Percentiles rank a stretch among this genome's conserved stretches.
phyloP scores from a whole-genome alignment of 2,329 filamentous ascomycete species.

The Diaporthe longicolla region DNA sequence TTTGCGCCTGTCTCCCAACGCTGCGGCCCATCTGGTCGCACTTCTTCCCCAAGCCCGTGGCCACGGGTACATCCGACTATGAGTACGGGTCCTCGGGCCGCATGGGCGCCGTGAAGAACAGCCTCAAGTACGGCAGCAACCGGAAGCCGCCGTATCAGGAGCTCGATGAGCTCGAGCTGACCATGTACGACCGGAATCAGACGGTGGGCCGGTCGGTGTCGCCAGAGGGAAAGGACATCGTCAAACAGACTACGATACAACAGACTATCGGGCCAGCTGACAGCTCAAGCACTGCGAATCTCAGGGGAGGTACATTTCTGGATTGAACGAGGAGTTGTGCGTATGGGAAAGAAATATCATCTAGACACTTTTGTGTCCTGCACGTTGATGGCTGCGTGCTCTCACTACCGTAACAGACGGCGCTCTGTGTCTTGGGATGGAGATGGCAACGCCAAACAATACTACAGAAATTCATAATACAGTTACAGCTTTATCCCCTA shows the following conservation, averaged over 20 bases:
- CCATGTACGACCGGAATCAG: constrained; percentile 1
- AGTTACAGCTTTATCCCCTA: neutral
- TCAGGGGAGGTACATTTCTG: neutral
- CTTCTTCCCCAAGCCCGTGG: constrained; percentile 34
- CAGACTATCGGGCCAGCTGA: constrained; percentile 8
- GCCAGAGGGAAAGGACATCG: neutral
- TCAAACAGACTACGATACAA: constrained; percentile 27
- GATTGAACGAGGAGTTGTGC: neutral
- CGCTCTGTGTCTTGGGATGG: neutral
- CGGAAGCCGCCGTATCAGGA: constrained; percentile 20
- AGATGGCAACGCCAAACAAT: neutral
- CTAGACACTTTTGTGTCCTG: neutral
- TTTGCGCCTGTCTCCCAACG: constrained; percentile 27
- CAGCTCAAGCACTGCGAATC: neutral
- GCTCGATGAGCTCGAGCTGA: constrained; percentile 15
- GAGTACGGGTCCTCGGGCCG: constrained; percentile 27
- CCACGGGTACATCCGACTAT: constrained; percentile 11
- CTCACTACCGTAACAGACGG: neutral
- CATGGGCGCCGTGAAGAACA: constrained; percentile 4
- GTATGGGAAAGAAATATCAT: too few relatives aligned
- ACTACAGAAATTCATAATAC: neutral
- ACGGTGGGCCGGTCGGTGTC: neutral
- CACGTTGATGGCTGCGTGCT: neutral
- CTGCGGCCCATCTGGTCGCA: constrained; percentile 24
- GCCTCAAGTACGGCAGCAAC: constrained; percentile 21